These are phyloP conservation scores for Dioscorea cayenensis DNA, from an alignment of 116 monocot genomes.

Conservation along the genomic window DNA sequence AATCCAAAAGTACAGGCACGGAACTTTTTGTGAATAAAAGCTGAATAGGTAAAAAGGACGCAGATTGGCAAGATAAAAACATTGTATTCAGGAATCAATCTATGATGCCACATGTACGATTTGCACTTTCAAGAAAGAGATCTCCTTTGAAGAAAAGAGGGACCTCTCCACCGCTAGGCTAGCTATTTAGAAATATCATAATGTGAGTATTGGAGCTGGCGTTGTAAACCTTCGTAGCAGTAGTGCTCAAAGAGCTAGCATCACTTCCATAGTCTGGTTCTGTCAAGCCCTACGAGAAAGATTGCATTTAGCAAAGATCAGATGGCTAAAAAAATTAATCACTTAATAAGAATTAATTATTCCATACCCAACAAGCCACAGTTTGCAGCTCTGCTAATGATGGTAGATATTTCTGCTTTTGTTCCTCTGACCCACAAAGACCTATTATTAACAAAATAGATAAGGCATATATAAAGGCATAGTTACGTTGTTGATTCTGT, in stretches of 20 bases:
- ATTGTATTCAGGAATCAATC: background rate
- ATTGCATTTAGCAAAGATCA: background rate
- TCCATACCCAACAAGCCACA: constrained; percentile 82
- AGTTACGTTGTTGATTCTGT: background rate
- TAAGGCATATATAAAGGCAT: background rate
- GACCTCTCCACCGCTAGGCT: too few species aligned
- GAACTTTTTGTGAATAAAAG: too few species aligned
- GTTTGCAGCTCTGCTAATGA: constrained; percentile 63
- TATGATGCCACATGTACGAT: too few species aligned
- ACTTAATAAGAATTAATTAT: background rate
- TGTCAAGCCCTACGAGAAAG: constrained; percentile 53
- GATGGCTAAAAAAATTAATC: background rate
- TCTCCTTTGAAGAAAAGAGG: too few species aligned
- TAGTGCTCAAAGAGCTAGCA: constrained; percentile 77
- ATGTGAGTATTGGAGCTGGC: background rate
- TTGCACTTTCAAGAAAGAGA: too few species aligned
- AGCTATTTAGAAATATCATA: background rate
- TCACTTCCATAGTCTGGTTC: constrained; percentile 96
- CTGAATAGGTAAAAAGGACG: too few species aligned
- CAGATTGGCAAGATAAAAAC: background rate
- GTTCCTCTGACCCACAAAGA: constrained; percentile 85
- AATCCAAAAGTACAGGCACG: background rate
- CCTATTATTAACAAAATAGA: constrained; percentile 33
- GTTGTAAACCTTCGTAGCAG: constrained; percentile 68
- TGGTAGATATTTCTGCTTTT: constrained; percentile 84